Base-by-base conservation (phyloP, 1,139 yeast species). In the Casaregolazyma suthepensis region DNA sequence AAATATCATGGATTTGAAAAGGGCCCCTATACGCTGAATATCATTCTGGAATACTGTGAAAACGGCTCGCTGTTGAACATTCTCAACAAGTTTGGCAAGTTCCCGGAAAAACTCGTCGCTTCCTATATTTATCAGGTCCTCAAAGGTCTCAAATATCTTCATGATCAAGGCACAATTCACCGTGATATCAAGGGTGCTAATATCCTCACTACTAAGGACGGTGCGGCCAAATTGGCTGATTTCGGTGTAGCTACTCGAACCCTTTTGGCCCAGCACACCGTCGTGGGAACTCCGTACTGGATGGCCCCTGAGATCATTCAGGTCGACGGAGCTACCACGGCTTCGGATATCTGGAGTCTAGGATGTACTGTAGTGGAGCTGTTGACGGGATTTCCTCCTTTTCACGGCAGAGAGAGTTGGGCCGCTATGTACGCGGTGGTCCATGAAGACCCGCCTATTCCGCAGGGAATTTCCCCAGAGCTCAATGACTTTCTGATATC, bases 371-470 rank as follows among this genome's bases (percentile, higher is more conserved):
- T 91, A 3, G 82, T 91, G 9, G 99, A 93, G 66, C 72, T 93
- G 50, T 74, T 89, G 53, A 86, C 96, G 0, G 96, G 89, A 0
- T 77, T 82, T 52, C 98, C 99, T 0, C 97, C 98, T 0, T 89
- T 88, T 62, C 85, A 86, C 59, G 85, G 88, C 50, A 72, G 86
- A 54, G 83, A 85, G 55, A 88, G 90, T 23, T 86, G 90, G 83
- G 88, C 95, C 0, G 91, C 96, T 0, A 76, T 93, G 59, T 96
- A 88, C 72, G 96, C 97, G 0, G 89, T 91, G 53, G 97, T 94
- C 1, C 83, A 89, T 17, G 96, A 90, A 56, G 82, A 81, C 59
- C 93, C 95, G 1, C 89, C 91, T 0, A 70, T 88, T 19, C 97
- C 98, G 0, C 76, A 75, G 44, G 78, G 74, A 40, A 71, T 81